phyloP scores from a whole-genome alignment of 75 land plant genomes.

The Ceratopteris richardii region DNA sequence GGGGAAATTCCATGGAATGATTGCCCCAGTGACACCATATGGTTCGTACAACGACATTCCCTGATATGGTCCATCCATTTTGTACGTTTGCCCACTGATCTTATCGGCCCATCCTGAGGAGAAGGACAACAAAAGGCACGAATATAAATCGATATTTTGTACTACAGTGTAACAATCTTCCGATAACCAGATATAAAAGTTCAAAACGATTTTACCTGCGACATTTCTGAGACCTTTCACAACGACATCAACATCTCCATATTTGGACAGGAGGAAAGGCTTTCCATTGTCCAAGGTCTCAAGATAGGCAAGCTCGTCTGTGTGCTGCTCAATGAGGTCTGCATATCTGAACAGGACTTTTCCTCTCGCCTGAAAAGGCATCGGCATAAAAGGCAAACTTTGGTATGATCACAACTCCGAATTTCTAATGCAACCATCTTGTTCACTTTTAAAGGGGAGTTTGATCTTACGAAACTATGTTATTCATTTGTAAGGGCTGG shows the following conservation, averaged over 20 bases:
- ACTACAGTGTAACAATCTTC: too few relatives aligned
- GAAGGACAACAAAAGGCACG: too few relatives aligned
- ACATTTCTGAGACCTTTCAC: conserved; percentile 37
- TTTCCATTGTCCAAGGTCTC: conserved; percentile 39
- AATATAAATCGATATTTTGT: too few relatives aligned
- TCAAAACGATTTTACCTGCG: conserved; percentile 47
- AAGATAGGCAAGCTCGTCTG: conserved; percentile 61
- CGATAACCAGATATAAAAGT: too few relatives aligned
- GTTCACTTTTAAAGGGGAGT: too few relatives aligned
- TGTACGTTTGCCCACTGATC: conserved; percentile 70
- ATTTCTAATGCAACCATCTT: too few relatives aligned
- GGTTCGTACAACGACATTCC: conserved; percentile 80
- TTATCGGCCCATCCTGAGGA: conserved; percentile 98
- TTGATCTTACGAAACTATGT: too few relatives aligned
- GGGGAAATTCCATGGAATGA: conserved; percentile 99
- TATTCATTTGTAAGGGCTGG: too few relatives aligned
- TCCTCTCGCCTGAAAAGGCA: conserved; percentile 57
- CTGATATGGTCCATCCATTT: conserved; percentile 60
- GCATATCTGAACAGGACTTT: conserved; percentile 56
- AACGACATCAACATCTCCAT: conserved; percentile 28
- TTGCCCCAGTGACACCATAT: conserved; percentile 88
- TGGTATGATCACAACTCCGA: too few relatives aligned
- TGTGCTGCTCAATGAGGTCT: conserved; percentile 54
- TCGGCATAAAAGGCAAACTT: too few relatives aligned
- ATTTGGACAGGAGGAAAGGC: conserved; percentile 13